phyloP scores from a whole-genome alignment of 2,329 filamentous ascomycete species.

The Colletotrichum musae region DNA sequence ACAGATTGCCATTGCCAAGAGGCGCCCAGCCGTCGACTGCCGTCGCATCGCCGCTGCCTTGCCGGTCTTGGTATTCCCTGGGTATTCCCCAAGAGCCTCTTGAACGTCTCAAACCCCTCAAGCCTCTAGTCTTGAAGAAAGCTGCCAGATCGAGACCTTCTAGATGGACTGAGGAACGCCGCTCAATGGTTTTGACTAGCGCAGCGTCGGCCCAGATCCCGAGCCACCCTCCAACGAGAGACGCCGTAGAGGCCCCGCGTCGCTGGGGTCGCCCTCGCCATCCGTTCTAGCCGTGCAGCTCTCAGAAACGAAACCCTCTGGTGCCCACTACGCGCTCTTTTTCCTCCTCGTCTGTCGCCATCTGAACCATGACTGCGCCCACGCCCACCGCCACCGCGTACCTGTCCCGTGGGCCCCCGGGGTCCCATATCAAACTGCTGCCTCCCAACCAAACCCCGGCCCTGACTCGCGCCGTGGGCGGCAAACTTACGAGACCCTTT shows the following conservation, averaged over 20 bases:
- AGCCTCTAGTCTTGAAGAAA: not conserved
- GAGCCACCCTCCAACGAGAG: not conserved
- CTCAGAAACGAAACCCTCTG: constrained; percentile 6
- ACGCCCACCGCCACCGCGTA: constrained; percentile 23
- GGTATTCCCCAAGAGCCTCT: constrained; percentile 3
- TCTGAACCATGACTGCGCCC: constrained; percentile 11
- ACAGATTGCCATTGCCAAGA: constrained; percentile 1
- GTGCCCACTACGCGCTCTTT: constrained; percentile 2
- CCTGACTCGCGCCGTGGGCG: constrained; percentile 29
- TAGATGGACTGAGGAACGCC: not conserved
- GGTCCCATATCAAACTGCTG: constrained; percentile 7
- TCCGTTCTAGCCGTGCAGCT: constrained; percentile 17
- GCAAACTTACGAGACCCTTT: not conserved
- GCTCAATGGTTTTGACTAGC: not conserved
- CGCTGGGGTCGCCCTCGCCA: constrained; percentile 13
- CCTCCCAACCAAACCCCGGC: constrained; percentile 4
- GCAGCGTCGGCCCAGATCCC: constrained; percentile 1
- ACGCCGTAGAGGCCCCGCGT: not conserved
- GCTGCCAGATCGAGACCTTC: no score
- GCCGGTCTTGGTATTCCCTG: not conserved
- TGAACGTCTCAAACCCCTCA: not conserved
- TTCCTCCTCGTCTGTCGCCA: not conserved
- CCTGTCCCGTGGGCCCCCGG: constrained; percentile 15
- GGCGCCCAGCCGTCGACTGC: constrained; percentile 12
- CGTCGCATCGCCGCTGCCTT: constrained; percentile 4